Base-by-base conservation (phyloP, 148 eudicot genomes). In the Fagopyrum tataricum region DNA sequence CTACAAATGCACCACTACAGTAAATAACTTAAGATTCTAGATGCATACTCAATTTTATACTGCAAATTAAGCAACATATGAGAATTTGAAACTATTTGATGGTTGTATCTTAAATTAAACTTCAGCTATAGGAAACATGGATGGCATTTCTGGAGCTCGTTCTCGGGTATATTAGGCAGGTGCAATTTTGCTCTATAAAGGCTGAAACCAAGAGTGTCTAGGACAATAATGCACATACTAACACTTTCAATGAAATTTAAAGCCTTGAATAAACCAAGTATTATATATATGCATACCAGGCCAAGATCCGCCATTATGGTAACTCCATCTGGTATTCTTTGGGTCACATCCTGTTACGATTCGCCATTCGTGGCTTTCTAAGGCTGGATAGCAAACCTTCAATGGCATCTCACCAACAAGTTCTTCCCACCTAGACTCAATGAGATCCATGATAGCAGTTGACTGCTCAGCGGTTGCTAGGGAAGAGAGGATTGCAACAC, bases 291-390 rank as follows among this genome's bases (percentile, higher is more conserved):
- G 39, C 68, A 55, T 90, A 93, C 98, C 98, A 81, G 98, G 98
- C 98, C 98, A 93, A 39, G 98, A 93, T 46, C 98, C 98, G 41
- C 93, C 98, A 73, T 93, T 93, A 78, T 93, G 98, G 77, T 93
- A 93, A 71, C 98, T 93, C 98, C 98, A 93, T 81, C 98, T 81
- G 26, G 98, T 93, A 67, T 93, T 93, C 72, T 93, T 93, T 3
- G 98, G 97, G 75, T 93, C 98, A 81, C 98, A 89, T 67, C 98
- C 98, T 7, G 98, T 93, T 8, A 86, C 80, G 40, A 91, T 91
- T 74, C 91, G 83, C 98, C 98, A 93, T 40, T 93, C 98, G 59
- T 93, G 95, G 73, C 84, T 78, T 78, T 93, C 98, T 72, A 91
- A 80, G 76, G 98, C 98, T 6, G 98, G 98, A 83, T 93, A 93